phyloP scores from a whole-genome alignment of 495 filamentous ascomycete genomes.

The Aspergillus homomorphus region DNA sequence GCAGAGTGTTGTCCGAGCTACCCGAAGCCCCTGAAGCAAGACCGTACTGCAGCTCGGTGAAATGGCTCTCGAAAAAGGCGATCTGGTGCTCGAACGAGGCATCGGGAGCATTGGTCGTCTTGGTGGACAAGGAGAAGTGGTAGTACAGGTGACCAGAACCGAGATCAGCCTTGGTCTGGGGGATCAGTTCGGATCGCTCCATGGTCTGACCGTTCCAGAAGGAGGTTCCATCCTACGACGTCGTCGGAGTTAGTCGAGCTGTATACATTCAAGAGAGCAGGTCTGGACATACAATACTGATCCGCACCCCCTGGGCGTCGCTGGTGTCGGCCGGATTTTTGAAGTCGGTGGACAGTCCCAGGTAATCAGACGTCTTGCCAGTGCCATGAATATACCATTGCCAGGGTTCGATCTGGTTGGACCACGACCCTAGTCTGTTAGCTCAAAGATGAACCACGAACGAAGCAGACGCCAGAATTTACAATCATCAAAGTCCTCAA shows the following conservation, averaged over 20 bases:
- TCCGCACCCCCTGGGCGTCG: constrained; percentile 62
- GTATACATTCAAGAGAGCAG: too few relatives aligned
- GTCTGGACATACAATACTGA: constrained; percentile 55
- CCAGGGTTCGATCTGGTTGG: constrained; percentile 62
- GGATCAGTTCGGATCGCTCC: constrained; percentile 64
- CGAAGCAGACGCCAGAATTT: not conserved
- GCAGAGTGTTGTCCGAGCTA: constrained; percentile 51
- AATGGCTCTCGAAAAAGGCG: constrained; percentile 69
- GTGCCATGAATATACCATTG: constrained; percentile 73
- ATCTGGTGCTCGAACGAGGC: constrained; percentile 68
- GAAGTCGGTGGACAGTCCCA: constrained; percentile 52
- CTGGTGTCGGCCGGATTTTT: constrained; percentile 66
- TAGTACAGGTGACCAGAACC: constrained; percentile 62
- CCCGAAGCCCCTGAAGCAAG: constrained; percentile 20
- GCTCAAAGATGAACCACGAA: not conserved
- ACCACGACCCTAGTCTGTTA: constrained; percentile 54
- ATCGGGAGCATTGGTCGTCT: constrained; percentile 55
- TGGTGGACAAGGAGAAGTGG: constrained; percentile 65
- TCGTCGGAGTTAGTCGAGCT: not conserved
- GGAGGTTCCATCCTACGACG: constrained; percentile 47
- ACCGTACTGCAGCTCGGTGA: constrained; percentile 73
- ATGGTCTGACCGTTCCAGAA: constrained; percentile 62
- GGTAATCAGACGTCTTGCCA: constrained; percentile 52
- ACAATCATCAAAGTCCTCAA: constrained; percentile 27
- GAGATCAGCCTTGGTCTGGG: constrained; percentile 62